Evolutionary conservation across 2,329 filamentous ascomycete genomes (phyloP), one percentile per base, ranked within the genome.

Genomic region (Pseudopyricularia javanii): DNA sequence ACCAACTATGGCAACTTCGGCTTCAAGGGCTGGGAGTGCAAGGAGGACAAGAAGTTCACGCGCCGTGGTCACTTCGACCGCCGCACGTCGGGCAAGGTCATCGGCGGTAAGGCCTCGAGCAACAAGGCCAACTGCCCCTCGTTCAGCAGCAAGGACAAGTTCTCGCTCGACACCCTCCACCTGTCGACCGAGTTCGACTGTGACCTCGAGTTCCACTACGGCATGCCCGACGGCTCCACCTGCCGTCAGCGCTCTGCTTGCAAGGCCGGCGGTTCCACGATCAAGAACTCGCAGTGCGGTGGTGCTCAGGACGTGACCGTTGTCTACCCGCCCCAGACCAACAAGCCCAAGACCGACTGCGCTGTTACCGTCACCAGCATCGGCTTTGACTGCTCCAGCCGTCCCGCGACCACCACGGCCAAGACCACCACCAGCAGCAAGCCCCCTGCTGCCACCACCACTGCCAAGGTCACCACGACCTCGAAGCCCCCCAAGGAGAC

Each of bases 211-310:
- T 89, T 95, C 73, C 79, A 88, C 74, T 96, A 91, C 71, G 78
- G 75, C 62, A 95, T 96, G 89, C 78, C 82, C 2, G 88, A 91
- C 66, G 87, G 87, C 60, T 83, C 80, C 14, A 79, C 69, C 55
- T 97, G 91, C 82, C 91, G 87, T 73, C 86, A 94, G 62, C 82
- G 80, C 57, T 73, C 79, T 58, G 64, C 74, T 51, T 94, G 88
- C 79, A 79, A 75, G 58, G 72, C 76, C 53, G 72, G 75, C 15
- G 88, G 88, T 62, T 83, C 81, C 54, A 79, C 77, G 48, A 75
- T 96, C 61, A 71, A 80, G 70, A 96, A 96, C 79, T 80, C 74
- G 56, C 89, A 96, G 76, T 97, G 91, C 67, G 91, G 90, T 79
- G 91, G 91, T 69, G 91, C 91, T 58, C 88, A 78, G 65, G 83